These are phyloP conservation scores for Parafenestella ontariensis DNA, from an alignment of 2,329 filamentous ascomycete species.

Conservation along the genomic window DNA sequence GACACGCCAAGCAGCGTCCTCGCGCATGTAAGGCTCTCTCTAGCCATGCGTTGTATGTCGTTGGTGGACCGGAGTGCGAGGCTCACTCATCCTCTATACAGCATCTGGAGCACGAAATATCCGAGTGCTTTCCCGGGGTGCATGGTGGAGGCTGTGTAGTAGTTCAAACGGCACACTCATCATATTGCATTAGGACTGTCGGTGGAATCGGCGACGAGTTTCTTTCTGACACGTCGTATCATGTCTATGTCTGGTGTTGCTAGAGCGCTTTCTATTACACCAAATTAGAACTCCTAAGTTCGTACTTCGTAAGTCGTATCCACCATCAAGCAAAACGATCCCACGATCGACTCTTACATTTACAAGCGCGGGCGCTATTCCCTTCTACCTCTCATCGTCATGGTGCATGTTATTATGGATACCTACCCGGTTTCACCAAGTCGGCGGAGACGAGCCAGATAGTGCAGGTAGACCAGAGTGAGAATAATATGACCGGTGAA, in stretches of 20 bases:
- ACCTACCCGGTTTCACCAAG: background rate
- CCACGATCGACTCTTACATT: too few relatives aligned
- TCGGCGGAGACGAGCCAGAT: background rate
- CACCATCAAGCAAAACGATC: too few relatives aligned
- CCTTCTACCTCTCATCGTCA: background rate
- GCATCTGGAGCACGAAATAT: background rate
- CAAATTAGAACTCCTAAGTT: too few relatives aligned
- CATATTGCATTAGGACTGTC: background rate
- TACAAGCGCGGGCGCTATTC: too few relatives aligned
- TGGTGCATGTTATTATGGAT: background rate
- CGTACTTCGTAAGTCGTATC: too few relatives aligned
- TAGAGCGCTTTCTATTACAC: too few relatives aligned
- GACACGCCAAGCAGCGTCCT: constrained; percentile 1
- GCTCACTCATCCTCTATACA: background rate
- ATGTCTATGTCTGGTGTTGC: too few relatives aligned
- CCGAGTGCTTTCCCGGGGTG: background rate
- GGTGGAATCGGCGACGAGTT: too few relatives aligned
- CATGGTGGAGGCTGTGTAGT: background rate
- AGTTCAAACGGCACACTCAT: background rate
- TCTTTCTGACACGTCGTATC: too few relatives aligned
- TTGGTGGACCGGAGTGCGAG: background rate
- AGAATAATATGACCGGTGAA: background rate
- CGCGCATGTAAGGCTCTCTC: background rate
- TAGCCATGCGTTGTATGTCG: background rate
- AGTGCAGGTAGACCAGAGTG: background rate